Percentiles rank a stretch among this genome's conserved stretches.
Evolutionary conservation across 2,329 filamentous ascomycete species (phyloP).

Genomic region (Helotiales sp.): DNA sequence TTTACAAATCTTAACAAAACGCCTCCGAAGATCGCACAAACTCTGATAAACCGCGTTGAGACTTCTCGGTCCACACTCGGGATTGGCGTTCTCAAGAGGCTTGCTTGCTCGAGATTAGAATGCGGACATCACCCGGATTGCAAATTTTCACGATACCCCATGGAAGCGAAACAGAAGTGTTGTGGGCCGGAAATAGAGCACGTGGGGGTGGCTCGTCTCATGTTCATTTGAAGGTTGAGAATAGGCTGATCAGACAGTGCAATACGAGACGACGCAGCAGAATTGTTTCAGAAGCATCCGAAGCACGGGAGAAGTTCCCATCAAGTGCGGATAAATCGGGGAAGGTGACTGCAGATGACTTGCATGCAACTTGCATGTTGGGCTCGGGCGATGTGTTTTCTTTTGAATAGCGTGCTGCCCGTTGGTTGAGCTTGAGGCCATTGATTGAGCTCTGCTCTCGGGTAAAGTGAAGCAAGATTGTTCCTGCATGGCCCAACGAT

Average conservation of each 20-base stretch:
- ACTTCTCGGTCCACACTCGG: too few relatives aligned
- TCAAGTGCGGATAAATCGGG: conserved; percentile 18
- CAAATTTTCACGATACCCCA: background rate
- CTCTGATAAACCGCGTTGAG: too few relatives aligned
- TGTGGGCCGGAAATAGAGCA: background rate
- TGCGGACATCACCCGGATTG: too few relatives aligned
- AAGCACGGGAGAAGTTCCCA: conserved; percentile 11
- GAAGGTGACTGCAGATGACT: conserved; percentile 20
- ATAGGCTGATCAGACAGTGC: conserved; percentile 16
- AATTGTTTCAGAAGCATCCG: conserved; percentile 21
- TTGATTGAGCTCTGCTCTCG: background rate
- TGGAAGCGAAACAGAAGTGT: background rate
- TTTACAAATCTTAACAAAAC: too few relatives aligned
- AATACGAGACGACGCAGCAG: conserved; percentile 12
- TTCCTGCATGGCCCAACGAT: conserved; percentile 1
- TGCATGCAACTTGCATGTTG: conserved; percentile 20
- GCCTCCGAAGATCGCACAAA: too few relatives aligned
- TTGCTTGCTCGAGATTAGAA: too few relatives aligned
- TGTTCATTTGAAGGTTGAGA: background rate
- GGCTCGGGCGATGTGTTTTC: background rate
- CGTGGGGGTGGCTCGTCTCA: conserved; percentile 1
- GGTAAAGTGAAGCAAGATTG: background rate
- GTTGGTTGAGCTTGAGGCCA: background rate
- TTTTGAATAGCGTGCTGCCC: background rate
- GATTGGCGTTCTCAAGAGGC: too few relatives aligned